Percentiles rank a stretch among this genome's conserved stretches.
Conservation (phyloP, 768 basidiomycete species). For the Suillus subaureus region DNA sequence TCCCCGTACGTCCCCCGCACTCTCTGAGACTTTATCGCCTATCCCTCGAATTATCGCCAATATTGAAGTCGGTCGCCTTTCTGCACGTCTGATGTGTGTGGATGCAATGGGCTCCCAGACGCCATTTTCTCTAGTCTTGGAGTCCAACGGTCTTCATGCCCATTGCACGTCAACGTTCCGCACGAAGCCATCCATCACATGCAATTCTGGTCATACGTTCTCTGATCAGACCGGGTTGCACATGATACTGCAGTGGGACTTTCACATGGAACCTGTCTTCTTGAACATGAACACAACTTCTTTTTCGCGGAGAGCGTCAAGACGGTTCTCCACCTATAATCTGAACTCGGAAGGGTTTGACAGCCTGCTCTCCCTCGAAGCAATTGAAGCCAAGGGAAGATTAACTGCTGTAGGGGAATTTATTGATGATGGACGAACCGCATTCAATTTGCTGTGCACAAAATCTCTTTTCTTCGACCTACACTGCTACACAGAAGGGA, state of each 20-base stretch:
- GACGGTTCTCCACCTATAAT: constrained; percentile 38
- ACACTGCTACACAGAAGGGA: constrained; percentile 53
- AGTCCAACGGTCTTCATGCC: constrained; percentile 53
- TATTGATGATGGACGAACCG: constrained; percentile 44
- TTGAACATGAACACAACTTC: constrained; percentile 43
- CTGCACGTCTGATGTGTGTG: constrained; percentile 51
- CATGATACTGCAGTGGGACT: constrained; percentile 44
- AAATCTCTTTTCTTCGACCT: constrained; percentile 48
- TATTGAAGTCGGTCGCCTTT: constrained; percentile 51
- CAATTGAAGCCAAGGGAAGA: constrained; percentile 48
- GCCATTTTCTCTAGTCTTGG: constrained; percentile 56
- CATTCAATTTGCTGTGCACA: constrained; percentile 43
- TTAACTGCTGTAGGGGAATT: constrained; percentile 53
- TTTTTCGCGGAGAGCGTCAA: constrained; percentile 29
- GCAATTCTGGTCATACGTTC: constrained; percentile 15
- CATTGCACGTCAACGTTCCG: constrained; percentile 46
- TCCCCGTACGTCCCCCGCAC: constrained; percentile 21
- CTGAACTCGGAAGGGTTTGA: constrained; percentile 38
- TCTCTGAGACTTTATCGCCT: constrained; percentile 35
- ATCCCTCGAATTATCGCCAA: constrained; percentile 55
- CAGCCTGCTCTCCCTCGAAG: constrained; percentile 61
- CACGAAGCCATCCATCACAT: constrained; percentile 22
- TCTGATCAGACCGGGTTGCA: constrained; percentile 44
- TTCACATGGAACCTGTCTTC: constrained; percentile 54
- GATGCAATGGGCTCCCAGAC: constrained; percentile 40